These are phyloP conservation scores for Penicillium canescens DNA, from an alignment of 495 filamentous ascomycete genomes.

Conservation along the genomic window DNA sequence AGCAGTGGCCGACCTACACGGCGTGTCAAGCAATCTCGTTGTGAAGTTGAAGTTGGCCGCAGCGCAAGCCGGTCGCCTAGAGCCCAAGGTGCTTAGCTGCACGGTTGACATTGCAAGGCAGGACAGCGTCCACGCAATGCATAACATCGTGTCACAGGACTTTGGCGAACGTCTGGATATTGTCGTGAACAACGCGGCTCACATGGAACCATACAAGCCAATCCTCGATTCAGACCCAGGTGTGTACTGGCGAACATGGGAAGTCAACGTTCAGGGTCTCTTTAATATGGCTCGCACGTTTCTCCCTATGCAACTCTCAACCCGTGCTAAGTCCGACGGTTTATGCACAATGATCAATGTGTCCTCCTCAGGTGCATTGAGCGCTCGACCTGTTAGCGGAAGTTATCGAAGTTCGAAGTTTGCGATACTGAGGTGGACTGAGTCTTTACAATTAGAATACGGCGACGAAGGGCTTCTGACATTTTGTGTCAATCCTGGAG, in stretches of 20 bases:
- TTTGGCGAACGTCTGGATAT: conserved; percentile 44
- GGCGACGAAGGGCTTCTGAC: conserved; percentile 39
- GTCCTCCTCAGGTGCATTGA: conserved; percentile 30
- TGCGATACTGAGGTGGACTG: conserved; percentile 38
- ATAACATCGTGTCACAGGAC: background rate
- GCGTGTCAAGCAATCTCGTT: too few relatives aligned
- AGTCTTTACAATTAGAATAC: conserved; percentile 45
- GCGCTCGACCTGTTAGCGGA: conserved; percentile 12
- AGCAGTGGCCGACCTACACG: too few relatives aligned
- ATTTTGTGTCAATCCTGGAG: conserved; percentile 10
- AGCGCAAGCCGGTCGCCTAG: background rate
- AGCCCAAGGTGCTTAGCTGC: background rate
- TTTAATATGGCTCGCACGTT: conserved; percentile 40
- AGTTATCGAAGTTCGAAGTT: conserved; percentile 43
- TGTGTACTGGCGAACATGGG: conserved; percentile 44
- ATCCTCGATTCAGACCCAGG: conserved; percentile 29
- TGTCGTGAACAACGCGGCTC: conserved; percentile 44
- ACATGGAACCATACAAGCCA: background rate
- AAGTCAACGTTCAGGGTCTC: conserved; percentile 43
- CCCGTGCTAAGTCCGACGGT: conserved; percentile 17
- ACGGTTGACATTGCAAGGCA: background rate
- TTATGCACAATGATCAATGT: conserved; percentile 30
- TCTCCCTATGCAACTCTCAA: conserved; percentile 38
- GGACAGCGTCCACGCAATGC: background rate
- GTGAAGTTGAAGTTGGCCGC: background rate